These are phyloP conservation scores for Misopates orontium DNA, from an alignment of 257 asterid genomes.

Conservation along the genomic window DNA sequence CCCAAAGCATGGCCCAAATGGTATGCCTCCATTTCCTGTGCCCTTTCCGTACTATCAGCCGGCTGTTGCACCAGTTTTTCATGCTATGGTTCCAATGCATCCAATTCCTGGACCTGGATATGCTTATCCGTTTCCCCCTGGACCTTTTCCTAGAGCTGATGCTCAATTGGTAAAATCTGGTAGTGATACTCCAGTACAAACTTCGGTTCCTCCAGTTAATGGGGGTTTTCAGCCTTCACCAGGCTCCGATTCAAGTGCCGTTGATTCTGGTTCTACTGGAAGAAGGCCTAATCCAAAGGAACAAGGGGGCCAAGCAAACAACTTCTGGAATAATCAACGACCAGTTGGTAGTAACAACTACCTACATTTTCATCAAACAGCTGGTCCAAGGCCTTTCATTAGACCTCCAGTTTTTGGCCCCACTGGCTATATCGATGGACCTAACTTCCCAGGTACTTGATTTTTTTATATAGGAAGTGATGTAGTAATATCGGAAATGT, in stretches of 20 bases:
- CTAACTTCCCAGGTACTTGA: constrained; percentile 56
- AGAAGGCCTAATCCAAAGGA: constrained; percentile 54
- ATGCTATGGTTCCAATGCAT: constrained; percentile 53
- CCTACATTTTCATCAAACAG: constrained; percentile 49
- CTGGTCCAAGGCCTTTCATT: constrained; percentile 64
- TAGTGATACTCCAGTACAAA: constrained; percentile 47
- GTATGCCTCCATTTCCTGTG: constrained; percentile 53
- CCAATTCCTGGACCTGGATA: constrained; percentile 58
- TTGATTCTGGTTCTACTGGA: constrained; percentile 48
- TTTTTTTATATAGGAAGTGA: constrained; percentile 17
- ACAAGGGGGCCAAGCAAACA: constrained; percentile 40
- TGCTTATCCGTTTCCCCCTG: constrained; percentile 49
- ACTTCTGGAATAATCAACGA: constrained; percentile 49
- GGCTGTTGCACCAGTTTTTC: constrained; percentile 49
- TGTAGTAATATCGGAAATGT: background rate
- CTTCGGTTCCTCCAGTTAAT: constrained; percentile 48
- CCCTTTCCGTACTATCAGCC: constrained; percentile 54
- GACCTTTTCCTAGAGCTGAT: constrained; percentile 49
- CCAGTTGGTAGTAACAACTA: constrained; percentile 50
- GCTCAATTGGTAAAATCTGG: constrained; percentile 45
- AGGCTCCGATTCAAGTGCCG: constrained; percentile 41
- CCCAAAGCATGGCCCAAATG: constrained; percentile 60
- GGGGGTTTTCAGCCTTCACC: constrained; percentile 53
- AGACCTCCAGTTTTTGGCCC: constrained; percentile 58
- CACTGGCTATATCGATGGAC: constrained; percentile 56